Base-by-base conservation (phyloP, 768 basidiomycete genomes). In the Fomitopsis serialis region DNA sequence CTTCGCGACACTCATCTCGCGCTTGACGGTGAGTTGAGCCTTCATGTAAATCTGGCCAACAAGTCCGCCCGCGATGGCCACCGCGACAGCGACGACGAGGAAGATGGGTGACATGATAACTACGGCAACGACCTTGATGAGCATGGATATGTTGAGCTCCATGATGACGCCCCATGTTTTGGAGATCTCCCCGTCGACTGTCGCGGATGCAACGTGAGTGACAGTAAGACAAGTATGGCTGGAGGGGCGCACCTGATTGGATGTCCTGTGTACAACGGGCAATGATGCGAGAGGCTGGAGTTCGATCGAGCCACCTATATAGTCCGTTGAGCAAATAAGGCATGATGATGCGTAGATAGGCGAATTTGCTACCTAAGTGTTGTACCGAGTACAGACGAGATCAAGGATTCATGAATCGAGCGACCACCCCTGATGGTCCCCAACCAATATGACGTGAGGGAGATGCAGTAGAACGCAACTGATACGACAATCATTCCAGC, bases 391-490 rank as follows among this genome's bases (percentile, higher is more conserved):
- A 87, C 63, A 11, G 82, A 75, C n/a, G 24, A 65, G 4, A 86
- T 56, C 1, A 88, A 71, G 53, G 72, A 65, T 22, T 62, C 60
- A 59, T 87, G 84, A 13, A 88, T 79, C 7, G 55, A 63, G 51
- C 74, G 70, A 2, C 82, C 82, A 1, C 84, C 85, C 51, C 79
- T 69, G 47, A 82, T 60, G 1, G 70, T 59, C 2, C 81, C 84
- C 35, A 66, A 67, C n/a, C 77, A 66, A 59, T 75, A 84, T 21
- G 60, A 44, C 7, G 75, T 50, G 17, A 63, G 71, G 1, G 65
- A 72, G 9, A 59, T 15, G 4, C 64, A 56, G 64, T 74, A 81
- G 8, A 68, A 22, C 0, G 64, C 24, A 21, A 72, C 43, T 1
- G 63, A 63, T 25, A 57, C 35, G 0, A 75, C 42, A n/a, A 79